These are phyloP conservation scores for Mycena filopes DNA, from an alignment of 768 basidiomycete species.

Conservation along the genomic window DNA sequence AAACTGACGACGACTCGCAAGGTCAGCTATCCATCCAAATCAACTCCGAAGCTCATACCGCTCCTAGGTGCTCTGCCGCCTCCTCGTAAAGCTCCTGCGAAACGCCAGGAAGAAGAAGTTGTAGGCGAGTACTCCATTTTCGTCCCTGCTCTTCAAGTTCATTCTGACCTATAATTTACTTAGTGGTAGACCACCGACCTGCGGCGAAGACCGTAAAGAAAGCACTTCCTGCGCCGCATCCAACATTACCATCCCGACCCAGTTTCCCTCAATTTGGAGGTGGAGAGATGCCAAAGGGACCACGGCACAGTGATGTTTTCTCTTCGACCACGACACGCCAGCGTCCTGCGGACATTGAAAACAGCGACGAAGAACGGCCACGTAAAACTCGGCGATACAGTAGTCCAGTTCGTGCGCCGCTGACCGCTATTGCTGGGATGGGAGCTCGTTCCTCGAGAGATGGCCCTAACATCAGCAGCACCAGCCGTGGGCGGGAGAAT, in stretches of 20 bases:
- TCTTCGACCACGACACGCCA: background rate
- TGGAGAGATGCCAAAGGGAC: constrained; percentile 16
- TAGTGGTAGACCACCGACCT: background rate
- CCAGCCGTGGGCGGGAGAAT: constrained; percentile 37
- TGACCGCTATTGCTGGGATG: background rate
- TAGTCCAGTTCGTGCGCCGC: constrained; percentile 26
- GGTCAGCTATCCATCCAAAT: constrained; percentile 33
- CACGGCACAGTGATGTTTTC: constrained; percentile 24
- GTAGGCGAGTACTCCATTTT: background rate
- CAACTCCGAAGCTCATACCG: constrained; percentile 3
- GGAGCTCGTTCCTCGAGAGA: constrained; percentile 9
- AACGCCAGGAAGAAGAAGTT: background rate
- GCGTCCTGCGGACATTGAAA: constrained; percentile 8
- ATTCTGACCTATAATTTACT: background rate
- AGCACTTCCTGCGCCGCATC: constrained; percentile 12
- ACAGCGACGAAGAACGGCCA: constrained; percentile 24
- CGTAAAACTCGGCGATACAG: constrained; percentile 28
- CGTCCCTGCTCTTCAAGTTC: background rate
- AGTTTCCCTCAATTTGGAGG: constrained; percentile 11
- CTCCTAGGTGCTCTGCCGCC: constrained; percentile 11
- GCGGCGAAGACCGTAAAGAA: background rate
- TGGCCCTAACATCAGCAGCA: constrained; percentile 13
- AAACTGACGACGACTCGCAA: constrained; percentile 53
- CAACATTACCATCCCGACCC: constrained; percentile 17
- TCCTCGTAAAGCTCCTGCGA: background rate